A percentile compares a stretch with the other conserved stretches of the same genome.
phyloP scores from a whole-genome alignment of 441 rosid species.

The Aleurites moluccanus region DNA sequence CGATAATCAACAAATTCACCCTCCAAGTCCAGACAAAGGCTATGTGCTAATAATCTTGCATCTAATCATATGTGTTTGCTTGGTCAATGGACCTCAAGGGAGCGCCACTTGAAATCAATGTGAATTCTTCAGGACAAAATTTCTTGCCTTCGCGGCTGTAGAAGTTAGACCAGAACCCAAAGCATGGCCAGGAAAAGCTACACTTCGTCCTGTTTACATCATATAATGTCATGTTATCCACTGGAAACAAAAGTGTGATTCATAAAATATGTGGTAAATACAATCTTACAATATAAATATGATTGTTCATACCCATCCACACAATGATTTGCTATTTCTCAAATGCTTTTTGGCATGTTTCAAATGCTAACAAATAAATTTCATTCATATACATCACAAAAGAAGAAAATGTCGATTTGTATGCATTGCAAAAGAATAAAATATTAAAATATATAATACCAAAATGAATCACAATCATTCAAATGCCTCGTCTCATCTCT shows the following conservation, averaged over 20 bases:
- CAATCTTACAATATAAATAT: neutral
- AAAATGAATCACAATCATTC: neutral
- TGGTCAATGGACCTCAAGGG: slow-evolving; percentile 37
- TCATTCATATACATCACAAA: neutral
- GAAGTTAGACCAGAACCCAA: slow-evolving; percentile 87
- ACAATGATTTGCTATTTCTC: too few species aligned
- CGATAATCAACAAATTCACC: slow-evolving; percentile 20
- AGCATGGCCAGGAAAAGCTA: slow-evolving; percentile 97
- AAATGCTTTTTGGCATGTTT: slow-evolving; percentile 3
- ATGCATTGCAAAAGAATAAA: too few species aligned
- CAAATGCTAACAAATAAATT: slow-evolving; percentile 4
- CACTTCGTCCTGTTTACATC: slow-evolving; percentile 73
- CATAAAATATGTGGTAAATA: slow-evolving; percentile 13
- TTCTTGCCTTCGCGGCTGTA: slow-evolving; percentile 88
- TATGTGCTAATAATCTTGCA: slow-evolving; percentile 25
- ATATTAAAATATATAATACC: neutral
- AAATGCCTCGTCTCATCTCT: neutral
- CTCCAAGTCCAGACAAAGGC: slow-evolving; percentile 25
- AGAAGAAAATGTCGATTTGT: neutral
- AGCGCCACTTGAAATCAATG: slow-evolving; percentile 40
- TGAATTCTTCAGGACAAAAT: slow-evolving; percentile 42
- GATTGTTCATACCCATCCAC: too few species aligned
- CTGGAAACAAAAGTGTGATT: slow-evolving; percentile 9
- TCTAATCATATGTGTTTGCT: slow-evolving; percentile 31
- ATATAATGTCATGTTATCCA: slow-evolving; percentile 21